Percentiles rank a stretch among this genome's conserved stretches.
These are phyloP conservation scores for Amphicarpaea edgeworthii DNA, from an alignment of 306 rosid genomes.

Conservation along the genomic window DNA sequence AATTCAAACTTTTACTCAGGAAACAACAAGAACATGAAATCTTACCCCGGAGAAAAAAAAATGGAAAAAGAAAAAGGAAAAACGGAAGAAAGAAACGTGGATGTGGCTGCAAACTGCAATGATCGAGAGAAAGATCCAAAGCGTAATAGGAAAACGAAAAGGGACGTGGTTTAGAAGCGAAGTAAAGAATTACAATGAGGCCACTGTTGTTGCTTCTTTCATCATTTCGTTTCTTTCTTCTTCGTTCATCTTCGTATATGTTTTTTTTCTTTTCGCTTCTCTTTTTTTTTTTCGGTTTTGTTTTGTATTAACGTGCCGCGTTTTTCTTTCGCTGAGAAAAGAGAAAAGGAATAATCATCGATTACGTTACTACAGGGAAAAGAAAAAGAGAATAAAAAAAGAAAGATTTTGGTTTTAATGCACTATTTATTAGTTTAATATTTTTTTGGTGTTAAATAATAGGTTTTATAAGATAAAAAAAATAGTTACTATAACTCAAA, in stretches of 20 bases:
- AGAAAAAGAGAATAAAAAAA: constrained; percentile 6
- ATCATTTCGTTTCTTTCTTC: constrained; percentile 50
- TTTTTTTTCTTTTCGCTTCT: neutral
- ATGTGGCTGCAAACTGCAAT: constrained; percentile 15
- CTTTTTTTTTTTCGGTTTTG: constrained; percentile 13
- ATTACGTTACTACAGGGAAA: constrained; percentile 11
- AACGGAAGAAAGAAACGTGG: constrained; percentile 15
- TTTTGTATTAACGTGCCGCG: constrained; percentile 41
- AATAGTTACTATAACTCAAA: too few relatives aligned
- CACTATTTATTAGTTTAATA: neutral
- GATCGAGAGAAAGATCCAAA: constrained; percentile 66
- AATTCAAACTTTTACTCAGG: neutral
- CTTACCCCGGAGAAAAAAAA: constrained; percentile 30
- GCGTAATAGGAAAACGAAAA: constrained; percentile 52
- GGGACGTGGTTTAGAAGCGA: constrained; percentile 74
- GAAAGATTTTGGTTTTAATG: neutral
- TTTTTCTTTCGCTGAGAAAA: constrained; percentile 7
- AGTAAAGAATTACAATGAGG: constrained; percentile 61
- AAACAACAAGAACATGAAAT: constrained; percentile 36
- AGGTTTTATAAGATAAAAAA: too few relatives aligned
- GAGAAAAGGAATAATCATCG: constrained; percentile 32
- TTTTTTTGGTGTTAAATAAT: too few relatives aligned
- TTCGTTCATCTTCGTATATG: constrained; percentile 26
- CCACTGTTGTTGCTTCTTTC: constrained; percentile 27
- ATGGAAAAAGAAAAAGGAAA: neutral